Conservation (phyloP, 371 early-diverging fungal species). For the Sporodiniella umbellata region DNA sequence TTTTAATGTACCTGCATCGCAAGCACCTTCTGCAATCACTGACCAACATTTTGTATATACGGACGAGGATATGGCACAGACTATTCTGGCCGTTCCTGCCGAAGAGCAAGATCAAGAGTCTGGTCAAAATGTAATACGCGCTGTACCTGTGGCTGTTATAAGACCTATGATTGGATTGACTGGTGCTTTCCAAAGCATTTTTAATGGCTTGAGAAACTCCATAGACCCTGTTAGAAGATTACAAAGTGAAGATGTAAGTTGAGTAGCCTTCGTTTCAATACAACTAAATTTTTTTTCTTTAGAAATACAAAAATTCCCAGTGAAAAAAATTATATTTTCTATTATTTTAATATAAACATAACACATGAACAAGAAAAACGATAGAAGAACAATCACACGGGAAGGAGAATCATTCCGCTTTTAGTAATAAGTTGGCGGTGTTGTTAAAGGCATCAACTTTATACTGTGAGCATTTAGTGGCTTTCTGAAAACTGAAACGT, state of each 20-base stretch:
- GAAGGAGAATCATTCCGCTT: neutral
- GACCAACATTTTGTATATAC: slow-evolving; percentile 15
- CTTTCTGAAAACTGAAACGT: slow-evolving; percentile 66
- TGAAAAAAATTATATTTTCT: neutral
- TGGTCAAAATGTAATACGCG: slow-evolving; percentile 75
- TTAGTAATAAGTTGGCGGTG: slow-evolving; percentile 18
- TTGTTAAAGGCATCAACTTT: slow-evolving; percentile 38
- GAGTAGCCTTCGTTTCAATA: too few relatives aligned
- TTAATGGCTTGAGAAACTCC: slow-evolving; percentile 86
- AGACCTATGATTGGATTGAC: slow-evolving; percentile 95
- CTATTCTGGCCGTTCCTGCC: slow-evolving; percentile 88
- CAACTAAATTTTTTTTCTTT: too few relatives aligned
- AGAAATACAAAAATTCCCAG: neutral
- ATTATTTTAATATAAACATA: neutral
- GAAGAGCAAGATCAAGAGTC: slow-evolving; percentile 57
- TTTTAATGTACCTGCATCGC: slow-evolving; percentile 31
- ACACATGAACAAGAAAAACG: neutral
- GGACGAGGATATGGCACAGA: slow-evolving; percentile 50
- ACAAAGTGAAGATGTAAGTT: slow-evolving; percentile 82
- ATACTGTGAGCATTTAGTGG: slow-evolving; percentile 55
- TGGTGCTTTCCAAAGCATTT: slow-evolving; percentile 89
- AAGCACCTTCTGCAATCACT: neutral
- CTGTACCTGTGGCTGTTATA: slow-evolving; percentile 93
- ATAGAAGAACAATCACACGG: neutral
- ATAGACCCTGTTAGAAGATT: slow-evolving; percentile 79